phyloP scores from a whole-genome alignment of 176 grass and related monocot genomes.

The Cenchrus purpureus region DNA sequence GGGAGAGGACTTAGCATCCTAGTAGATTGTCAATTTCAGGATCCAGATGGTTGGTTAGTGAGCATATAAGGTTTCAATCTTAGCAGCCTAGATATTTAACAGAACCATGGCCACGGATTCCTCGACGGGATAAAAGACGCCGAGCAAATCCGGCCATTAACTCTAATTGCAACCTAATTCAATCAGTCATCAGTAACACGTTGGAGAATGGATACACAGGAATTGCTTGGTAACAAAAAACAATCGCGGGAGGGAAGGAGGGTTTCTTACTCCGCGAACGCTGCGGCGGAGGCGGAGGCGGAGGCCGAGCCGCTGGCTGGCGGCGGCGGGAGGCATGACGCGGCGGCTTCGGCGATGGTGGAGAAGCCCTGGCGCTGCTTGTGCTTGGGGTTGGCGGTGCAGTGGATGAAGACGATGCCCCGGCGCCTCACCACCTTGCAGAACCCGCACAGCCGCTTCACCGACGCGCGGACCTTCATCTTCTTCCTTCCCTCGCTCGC shows the following conservation, averaged over 20 bases:
- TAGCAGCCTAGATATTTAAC: not conserved
- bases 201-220: not conserved
- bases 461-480: constrained; percentile 98
- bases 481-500: not conserved
- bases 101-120: not conserved
- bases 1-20: not conserved
- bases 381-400: constrained; percentile 89
- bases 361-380: constrained; percentile 96
- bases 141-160: not conserved
- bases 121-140: not conserved
- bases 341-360: constrained; percentile 63
- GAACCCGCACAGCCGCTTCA: constrained; percentile 88
- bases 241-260: not conserved
- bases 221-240: not conserved
- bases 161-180: constrained; percentile 2
- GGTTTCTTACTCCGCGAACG: constrained; percentile 46
- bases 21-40: not conserved
- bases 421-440: constrained; percentile 91
- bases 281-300: constrained; percentile 23
- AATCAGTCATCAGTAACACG: not conserved
- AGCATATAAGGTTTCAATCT: not conserved
- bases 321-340: not conserved
- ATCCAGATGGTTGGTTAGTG: not conserved
- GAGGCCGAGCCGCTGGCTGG: not conserved
- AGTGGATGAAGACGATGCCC: constrained; percentile 85